Percentiles rank a stretch among this genome's conserved stretches.
Evolutionary conservation across 441 rosid genomes (phyloP).

Genomic region (Gossypium davidsonii): DNA sequence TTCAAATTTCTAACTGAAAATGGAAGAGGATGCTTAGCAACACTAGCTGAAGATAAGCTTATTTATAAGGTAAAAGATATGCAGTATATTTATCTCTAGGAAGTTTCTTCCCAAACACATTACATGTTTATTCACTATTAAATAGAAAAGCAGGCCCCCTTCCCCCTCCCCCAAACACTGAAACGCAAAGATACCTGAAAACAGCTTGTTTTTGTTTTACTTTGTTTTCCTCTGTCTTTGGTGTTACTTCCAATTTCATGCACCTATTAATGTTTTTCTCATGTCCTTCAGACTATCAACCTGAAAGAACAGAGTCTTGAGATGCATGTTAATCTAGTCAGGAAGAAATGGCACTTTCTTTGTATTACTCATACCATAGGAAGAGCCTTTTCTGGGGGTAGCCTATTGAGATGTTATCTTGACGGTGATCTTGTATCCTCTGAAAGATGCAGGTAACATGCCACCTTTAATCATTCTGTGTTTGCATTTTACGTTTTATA

Average conservation of each 20-base stretch:
- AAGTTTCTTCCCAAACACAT: conserved; percentile 9
- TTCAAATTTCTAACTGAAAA: conserved; percentile 86
- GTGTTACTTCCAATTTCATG: conserved; percentile 13
- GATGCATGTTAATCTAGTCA: conserved; percentile 54
- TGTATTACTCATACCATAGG: conserved; percentile 90
- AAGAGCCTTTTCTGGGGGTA: conserved; percentile 97
- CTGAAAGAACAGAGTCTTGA: conserved; percentile 70
- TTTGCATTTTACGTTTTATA: conserved; percentile 1
- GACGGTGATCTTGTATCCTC: conserved; percentile 90
- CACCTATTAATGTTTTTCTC: conserved; percentile 14
- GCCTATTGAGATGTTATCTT: conserved; percentile 77
- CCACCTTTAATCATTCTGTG: conserved; percentile 7
- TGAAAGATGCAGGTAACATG: conserved; percentile 90
- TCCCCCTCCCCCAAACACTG: neutral
- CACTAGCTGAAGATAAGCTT: conserved; percentile 67
- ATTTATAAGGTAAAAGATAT: conserved; percentile 60
- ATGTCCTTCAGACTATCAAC: conserved; percentile 61
- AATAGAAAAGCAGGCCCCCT: neutral
- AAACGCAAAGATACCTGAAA: neutral
- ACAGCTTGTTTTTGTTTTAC: neutral
- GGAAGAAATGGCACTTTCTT: conserved; percentile 93
- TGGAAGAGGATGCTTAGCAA: conserved; percentile 91
- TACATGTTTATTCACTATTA: neutral
- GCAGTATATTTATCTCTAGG: conserved; percentile 3
- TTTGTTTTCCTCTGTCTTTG: conserved; percentile 1